Conservation (phyloP, 2,329 filamentous ascomycete species). For the Epichloe coenophiala region DNA sequence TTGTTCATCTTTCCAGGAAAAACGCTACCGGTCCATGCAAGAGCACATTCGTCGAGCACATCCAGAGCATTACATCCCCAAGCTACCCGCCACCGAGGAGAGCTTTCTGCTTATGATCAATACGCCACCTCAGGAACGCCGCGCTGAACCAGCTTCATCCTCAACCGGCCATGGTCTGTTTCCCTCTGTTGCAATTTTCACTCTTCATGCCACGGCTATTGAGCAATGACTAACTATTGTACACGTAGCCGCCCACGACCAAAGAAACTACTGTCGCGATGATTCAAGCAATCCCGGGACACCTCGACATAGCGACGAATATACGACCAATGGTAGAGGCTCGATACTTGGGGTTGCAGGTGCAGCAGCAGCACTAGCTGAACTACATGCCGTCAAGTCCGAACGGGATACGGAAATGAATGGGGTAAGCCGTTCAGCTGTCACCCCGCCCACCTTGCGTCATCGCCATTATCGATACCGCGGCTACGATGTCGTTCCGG, state of each 20-base stretch:
- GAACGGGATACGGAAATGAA: slow-evolving; percentile 69
- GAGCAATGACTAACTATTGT: neutral
- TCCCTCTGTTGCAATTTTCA: slow-evolving; percentile 2
- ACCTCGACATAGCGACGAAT: slow-evolving; percentile 56
- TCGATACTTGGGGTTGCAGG: slow-evolving; percentile 45
- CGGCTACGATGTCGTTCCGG: neutral
- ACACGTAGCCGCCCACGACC: slow-evolving; percentile 37
- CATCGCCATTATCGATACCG: slow-evolving; percentile 12
- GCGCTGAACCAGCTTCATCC: slow-evolving; percentile 22
- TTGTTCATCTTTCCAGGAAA: slow-evolving; percentile 48
- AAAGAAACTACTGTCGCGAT: slow-evolving; percentile 42
- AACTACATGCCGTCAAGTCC: slow-evolving; percentile 64
- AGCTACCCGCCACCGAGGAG: slow-evolving; percentile 94
- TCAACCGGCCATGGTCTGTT: slow-evolving; percentile 20
- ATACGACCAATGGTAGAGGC: slow-evolving; percentile 30
- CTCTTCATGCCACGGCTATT: neutral
- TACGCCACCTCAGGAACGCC: slow-evolving; percentile 65
- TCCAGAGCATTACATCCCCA: slow-evolving; percentile 92
- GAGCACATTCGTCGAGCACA: slow-evolving; percentile 97
- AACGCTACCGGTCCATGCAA: slow-evolving; percentile 96
- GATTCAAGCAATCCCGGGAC: slow-evolving; percentile 54
- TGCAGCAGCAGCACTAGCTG: slow-evolving; percentile 75
- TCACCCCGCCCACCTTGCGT: slow-evolving; percentile 12
- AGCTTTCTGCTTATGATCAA: slow-evolving; percentile 96
- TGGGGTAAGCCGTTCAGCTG: slow-evolving; percentile 41